A percentile compares a stretch with the other conserved stretches of the same genome.
Evolutionary conservation across 73 alveolate genomes (phyloP).

Genomic region (Symbiodinium pilosum): DNA sequence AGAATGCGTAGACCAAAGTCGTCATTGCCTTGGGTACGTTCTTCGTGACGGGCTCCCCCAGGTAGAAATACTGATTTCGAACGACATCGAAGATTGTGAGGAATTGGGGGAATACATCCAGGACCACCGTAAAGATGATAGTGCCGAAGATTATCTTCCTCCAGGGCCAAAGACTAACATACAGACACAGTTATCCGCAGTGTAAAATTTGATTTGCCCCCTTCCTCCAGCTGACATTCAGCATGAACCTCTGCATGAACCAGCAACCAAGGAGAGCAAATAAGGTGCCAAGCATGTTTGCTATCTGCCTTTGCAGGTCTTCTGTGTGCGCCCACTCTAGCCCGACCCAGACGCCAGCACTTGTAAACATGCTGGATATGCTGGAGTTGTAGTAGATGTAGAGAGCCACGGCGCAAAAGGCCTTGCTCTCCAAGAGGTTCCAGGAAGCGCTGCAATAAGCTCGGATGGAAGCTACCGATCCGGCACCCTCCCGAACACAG

Average conservation of each 20-base stretch:
- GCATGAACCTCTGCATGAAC: background rate
- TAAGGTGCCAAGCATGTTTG: background rate
- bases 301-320: background rate
- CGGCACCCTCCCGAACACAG: background rate
- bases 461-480: background rate
- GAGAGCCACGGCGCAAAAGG: background rate
- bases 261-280: background rate
- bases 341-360: background rate
- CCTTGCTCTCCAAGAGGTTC: background rate
- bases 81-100: background rate
- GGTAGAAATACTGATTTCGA: background rate
- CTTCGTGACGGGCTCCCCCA: background rate
- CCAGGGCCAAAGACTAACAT: no score
- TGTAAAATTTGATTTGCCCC: no score
- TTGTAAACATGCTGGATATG: background rate
- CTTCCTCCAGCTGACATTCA: background rate
- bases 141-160: background rate
- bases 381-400: background rate
- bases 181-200: no score
- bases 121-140: background rate
- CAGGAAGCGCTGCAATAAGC: background rate
- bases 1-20: background rate
- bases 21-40: background rate
- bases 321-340: background rate
- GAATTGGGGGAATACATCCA: background rate